phyloP scores from a whole-genome alignment of 345 rosid species.

The Rubroshorea leprosula region DNA sequence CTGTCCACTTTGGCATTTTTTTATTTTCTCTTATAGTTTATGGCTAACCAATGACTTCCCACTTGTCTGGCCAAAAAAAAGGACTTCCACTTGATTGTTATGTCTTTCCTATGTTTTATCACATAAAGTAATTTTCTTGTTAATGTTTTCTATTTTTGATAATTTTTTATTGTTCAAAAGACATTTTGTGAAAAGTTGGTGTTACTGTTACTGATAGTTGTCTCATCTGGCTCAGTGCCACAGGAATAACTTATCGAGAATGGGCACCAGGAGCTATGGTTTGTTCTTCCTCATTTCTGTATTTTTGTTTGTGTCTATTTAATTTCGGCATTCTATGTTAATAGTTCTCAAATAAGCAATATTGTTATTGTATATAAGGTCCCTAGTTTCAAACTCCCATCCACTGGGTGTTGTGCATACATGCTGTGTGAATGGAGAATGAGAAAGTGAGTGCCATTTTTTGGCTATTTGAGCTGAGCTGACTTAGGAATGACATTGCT shows the following conservation, averaged over 20 bases:
- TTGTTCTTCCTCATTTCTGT: conserved; percentile 24
- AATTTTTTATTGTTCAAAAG: conserved; percentile 9
- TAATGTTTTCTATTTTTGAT: background rate
- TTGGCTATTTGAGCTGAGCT: too few species aligned
- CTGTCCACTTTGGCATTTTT: background rate
- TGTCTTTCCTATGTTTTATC: background rate
- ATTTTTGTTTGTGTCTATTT: background rate
- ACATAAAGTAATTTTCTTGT: background rate
- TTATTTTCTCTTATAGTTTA: too few species aligned
- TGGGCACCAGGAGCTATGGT: conserved; percentile 99
- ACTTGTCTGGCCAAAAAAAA: too few species aligned
- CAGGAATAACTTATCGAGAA: conserved; percentile 87
- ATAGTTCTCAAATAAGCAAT: background rate
- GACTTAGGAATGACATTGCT: too few species aligned
- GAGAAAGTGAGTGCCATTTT: too few species aligned
- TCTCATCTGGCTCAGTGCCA: conserved; percentile 48
- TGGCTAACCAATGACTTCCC: too few species aligned
- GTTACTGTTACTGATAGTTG: conserved; percentile 31
- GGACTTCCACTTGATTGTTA: background rate
- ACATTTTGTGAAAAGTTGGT: conserved; percentile 4
- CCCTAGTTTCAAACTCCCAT: background rate
- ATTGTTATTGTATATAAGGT: background rate
- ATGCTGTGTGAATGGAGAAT: too few species aligned
- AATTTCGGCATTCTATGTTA: background rate
- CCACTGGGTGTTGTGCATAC: too few species aligned